Evolutionary conservation across 2,329 filamentous ascomycete species (phyloP).

Genomic region (Phialocephala subalpina): DNA sequence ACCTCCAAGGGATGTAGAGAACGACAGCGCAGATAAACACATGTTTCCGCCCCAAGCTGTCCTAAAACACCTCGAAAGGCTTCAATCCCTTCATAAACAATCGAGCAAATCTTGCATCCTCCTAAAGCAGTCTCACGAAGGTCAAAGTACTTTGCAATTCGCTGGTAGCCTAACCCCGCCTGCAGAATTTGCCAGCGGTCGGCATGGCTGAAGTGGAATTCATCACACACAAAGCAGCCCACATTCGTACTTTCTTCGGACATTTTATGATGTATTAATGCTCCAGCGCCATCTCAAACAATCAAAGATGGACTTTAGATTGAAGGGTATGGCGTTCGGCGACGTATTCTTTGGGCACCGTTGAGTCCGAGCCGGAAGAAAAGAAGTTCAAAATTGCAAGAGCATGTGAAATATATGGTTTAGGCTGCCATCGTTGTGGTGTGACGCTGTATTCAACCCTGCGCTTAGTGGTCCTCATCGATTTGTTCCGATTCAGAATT

Average conservation of each 20-base stretch:
- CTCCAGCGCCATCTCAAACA: no score
- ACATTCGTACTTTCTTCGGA: constrained; percentile 7
- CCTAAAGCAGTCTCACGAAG: constrained; percentile 7
- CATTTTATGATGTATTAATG: constrained; percentile 1
- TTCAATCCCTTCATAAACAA: constrained; percentile 11
- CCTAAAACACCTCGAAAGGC: constrained; percentile 4
- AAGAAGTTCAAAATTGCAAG: no score
- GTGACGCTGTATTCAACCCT: no score
- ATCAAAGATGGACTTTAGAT: no score
- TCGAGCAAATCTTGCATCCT: constrained; percentile 9
- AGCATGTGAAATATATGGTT: no score
- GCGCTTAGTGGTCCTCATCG: no score
- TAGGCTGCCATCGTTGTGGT: no score
- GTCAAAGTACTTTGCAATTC: constrained; percentile 13
- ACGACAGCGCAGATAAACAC: constrained; percentile 2
- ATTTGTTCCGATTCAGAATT: no score
- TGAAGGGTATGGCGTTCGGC: no score
- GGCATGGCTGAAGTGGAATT: constrained; percentile 4
- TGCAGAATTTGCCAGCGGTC: no score
- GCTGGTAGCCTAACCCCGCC: constrained; percentile 1
- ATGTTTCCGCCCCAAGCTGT: not conserved
- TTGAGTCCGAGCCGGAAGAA: no score
- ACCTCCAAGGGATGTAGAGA: constrained; percentile 7
- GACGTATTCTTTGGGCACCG: no score
- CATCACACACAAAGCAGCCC: constrained; percentile 8